Percentiles rank a stretch among this genome's conserved stretches.
Conservation (phyloP, 2,329 filamentous ascomycete species). For the Cladorrhinum sp. region DNA sequence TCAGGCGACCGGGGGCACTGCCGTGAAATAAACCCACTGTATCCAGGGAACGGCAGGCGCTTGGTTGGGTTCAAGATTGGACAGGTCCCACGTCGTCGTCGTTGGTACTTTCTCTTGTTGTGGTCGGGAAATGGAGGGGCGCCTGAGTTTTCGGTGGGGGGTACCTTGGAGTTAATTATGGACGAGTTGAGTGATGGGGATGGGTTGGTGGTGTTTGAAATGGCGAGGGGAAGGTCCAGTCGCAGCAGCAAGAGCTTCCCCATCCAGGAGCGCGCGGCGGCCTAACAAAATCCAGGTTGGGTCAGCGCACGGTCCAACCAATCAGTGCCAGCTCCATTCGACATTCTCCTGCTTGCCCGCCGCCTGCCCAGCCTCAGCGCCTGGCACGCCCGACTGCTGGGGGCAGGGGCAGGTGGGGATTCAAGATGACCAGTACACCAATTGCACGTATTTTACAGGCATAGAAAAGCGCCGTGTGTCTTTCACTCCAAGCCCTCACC, state of each 20-base stretch:
- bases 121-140: conserved; percentile 14
- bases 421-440: neutral
- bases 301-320: conserved; percentile 3
- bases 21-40: conserved; percentile 3
- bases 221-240: conserved; percentile 10
- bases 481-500: no score
- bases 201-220: conserved; percentile 6
- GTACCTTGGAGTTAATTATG: conserved; percentile 13
- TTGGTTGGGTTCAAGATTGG: neutral
- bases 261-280: conserved; percentile 18
- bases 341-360: neutral
- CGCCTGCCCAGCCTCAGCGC: neutral
- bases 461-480: no score
- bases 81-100: neutral
- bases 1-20: conserved; percentile 15
- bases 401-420: neutral
- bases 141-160: conserved; percentile 6
- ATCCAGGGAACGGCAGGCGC: conserved; percentile 4
- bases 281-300: conserved; percentile 16
- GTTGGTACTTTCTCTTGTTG: neutral
- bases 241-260: conserved; percentile 18
- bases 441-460: no score
- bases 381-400: neutral
- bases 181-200: conserved; percentile 17
- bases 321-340: conserved; percentile 9